Evolutionary conservation across 1,284 basidiomycete species (phyloP).

Genomic region (Hemileia vastatrix): DNA sequence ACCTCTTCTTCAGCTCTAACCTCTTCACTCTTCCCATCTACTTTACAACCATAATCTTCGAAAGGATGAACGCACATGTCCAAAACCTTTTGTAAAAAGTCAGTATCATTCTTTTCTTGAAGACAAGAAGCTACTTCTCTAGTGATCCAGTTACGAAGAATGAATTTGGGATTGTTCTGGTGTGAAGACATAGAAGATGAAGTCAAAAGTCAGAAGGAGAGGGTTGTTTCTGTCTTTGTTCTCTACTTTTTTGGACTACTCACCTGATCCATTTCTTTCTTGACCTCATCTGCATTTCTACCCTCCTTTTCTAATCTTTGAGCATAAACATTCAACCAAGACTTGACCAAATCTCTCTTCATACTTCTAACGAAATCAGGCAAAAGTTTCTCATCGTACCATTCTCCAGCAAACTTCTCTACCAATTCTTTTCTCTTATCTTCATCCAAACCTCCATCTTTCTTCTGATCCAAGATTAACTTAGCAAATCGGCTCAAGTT

Average conservation of each 20-base stretch:
- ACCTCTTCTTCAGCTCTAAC: constrained; percentile 57
- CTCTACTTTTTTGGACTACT: no score
- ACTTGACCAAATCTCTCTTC: constrained; percentile 26
- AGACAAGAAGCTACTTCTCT: no score
- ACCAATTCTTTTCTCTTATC: constrained; percentile 24
- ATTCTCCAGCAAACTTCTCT: constrained; percentile 25
- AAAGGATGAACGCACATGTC: no score
- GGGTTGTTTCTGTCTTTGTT: no score
- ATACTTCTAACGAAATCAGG: constrained; percentile 24
- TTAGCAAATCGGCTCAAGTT: constrained; percentile 26
- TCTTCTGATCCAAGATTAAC: neutral
- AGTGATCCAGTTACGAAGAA: constrained; percentile 81
- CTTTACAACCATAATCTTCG: no score
- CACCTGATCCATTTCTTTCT: no score
- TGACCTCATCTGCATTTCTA: no score
- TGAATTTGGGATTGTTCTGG: constrained; percentile 73
- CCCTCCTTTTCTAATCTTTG: constrained; percentile 28
- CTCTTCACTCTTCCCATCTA: constrained; percentile 45
- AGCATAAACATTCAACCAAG: constrained; percentile 33
- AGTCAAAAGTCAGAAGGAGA: no score
- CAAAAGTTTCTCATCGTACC: constrained; percentile 27
- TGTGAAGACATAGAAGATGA: no score
- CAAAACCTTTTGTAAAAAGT: no score
- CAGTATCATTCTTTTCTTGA: no score
- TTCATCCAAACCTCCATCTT: neutral